phyloP scores from a whole-genome alignment of 257 asterid species.

The Gentiana dahurica region DNA sequence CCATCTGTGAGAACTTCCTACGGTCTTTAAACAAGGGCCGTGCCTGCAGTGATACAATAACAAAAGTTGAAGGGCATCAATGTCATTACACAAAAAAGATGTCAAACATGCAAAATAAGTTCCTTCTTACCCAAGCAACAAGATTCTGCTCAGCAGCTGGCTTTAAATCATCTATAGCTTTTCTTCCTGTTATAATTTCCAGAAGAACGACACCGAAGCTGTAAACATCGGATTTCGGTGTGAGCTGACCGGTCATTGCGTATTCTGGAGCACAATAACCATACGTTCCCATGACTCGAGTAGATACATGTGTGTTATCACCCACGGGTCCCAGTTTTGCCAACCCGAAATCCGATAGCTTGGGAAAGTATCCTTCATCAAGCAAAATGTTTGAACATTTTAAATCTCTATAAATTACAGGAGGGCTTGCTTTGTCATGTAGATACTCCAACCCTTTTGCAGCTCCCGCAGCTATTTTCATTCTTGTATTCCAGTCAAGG shows the following conservation, averaged over 20 bases:
- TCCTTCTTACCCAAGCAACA: constrained; percentile 54
- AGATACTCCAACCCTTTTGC: constrained; percentile 65
- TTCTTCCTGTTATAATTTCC: constrained; percentile 61
- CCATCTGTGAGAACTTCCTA: constrained; percentile 42
- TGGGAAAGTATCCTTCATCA: constrained; percentile 42
- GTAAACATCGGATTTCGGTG: constrained; percentile 54
- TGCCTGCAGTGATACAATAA: constrained; percentile 22
- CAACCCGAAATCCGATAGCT: constrained; percentile 65
- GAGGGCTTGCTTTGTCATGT: constrained; percentile 64
- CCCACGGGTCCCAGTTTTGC: constrained; percentile 65
- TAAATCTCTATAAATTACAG: constrained; percentile 54
- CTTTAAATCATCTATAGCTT: constrained; percentile 48
- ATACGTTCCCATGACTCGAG: constrained; percentile 62
- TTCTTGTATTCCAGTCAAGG: constrained; percentile 67
- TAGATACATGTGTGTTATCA: constrained; percentile 54
- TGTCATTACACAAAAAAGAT: not conserved
- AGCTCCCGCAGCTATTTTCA: constrained; percentile 68
- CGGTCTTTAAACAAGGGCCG: constrained; percentile 43
- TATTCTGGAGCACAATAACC: constrained; percentile 79
- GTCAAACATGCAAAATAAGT: not conserved
- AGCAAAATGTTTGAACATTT: constrained; percentile 56
- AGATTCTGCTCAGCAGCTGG: constrained; percentile 56
- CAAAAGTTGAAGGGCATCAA: too few relatives aligned
- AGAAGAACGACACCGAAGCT: constrained; percentile 68
- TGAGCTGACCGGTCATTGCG: constrained; percentile 58